Evolutionary conservation across 495 filamentous ascomycete species (phyloP), one percentile per base, ranked within the genome.

Genomic region (Xylaria grammica): DNA sequence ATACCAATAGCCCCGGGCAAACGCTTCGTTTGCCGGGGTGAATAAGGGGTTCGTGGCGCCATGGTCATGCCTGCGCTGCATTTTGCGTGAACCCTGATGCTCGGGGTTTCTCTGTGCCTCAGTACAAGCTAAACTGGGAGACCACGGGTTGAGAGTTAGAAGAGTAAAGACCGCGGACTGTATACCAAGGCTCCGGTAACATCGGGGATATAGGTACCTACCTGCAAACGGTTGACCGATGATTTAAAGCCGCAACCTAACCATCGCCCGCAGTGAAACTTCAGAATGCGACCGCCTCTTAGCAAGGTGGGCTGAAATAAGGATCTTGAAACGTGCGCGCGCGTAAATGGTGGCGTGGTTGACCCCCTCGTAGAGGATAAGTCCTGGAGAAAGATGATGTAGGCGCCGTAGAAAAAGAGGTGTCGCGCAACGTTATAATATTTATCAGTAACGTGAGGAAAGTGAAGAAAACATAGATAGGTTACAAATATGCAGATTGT

Each of bases 1-100:
- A 60, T 84, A 86, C 83, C 83, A 86, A 62, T 78, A 86, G 0
- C 67, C 74, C 53, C 70, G 74, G 29, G 82, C 81, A 26, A 84
- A 68, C 13, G 67, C 69, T 63, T 69, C 72, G 60, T 85, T 85
- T 45, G 66, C 62, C 46, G 66, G 62, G 20, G 72, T 78, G 44
- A 65, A 68, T 68, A 75, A 75, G 45, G 58, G 71, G 27, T 67
- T 57, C 67, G 73, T 75, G 44, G 53, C 55, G 40, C 34, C 57
- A 60, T 53, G 59, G 22, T 68, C 65, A 36, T 70, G 62, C 22
- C 51, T 61, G 48, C 65, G 66, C 26, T 75, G 71, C 72, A 76
- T 78, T 13, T 72, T 73, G 55, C 17, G 46, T 48, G 44, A 38
- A 40, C 20, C 62, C 45, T 29, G 27, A 26, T 49, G 27, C 60